Evolutionary conservation across 257 asterid genomes (phyloP).

Genomic region (Fraxinus pennsylvanica): DNA sequence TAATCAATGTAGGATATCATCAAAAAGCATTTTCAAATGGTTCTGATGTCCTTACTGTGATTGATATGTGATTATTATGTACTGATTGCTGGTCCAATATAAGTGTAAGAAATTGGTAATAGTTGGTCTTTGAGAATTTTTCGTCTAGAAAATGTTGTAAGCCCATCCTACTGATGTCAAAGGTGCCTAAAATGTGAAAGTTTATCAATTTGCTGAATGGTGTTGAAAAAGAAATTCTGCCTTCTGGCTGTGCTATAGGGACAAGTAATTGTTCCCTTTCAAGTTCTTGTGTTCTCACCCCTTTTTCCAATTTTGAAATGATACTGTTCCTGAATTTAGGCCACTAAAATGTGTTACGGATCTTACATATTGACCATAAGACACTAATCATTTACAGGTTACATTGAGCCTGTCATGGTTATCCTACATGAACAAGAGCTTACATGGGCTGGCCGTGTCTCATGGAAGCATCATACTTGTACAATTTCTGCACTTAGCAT

Average conservation of each 20-base stretch:
- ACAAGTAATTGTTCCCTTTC: constrained; percentile 14
- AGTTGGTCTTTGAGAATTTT: not conserved
- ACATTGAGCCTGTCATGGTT: constrained; percentile 96
- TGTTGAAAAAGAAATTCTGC: constrained; percentile 15
- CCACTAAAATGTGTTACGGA: constrained; percentile 9
- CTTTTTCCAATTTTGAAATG: constrained; percentile 13
- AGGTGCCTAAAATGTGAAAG: constrained; percentile 11
- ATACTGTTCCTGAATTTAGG: constrained; percentile 15
- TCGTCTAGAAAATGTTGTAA: not conserved
- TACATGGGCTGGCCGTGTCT: constrained; percentile 97
- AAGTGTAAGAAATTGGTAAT: constrained; percentile 5
- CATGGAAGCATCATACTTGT: constrained; percentile 90
- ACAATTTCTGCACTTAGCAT: constrained; percentile 93
- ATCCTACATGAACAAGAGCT: constrained; percentile 92
- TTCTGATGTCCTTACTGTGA: not conserved
- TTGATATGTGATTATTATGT: constrained; percentile 7
- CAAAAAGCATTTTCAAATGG: not conserved
- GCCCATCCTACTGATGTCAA: constrained; percentile 13
- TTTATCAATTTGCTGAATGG: constrained; percentile 18
- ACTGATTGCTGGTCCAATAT: constrained; percentile 8
- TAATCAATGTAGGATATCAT: constrained; percentile 2
- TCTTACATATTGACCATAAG: constrained; percentile 24
- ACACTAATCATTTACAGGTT: constrained; percentile 53
- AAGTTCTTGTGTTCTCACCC: constrained; percentile 1
- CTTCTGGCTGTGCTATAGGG: constrained; percentile 15